Conservation (phyloP, 768 basidiomycete genomes). For the Serpula lacrymans region DNA sequence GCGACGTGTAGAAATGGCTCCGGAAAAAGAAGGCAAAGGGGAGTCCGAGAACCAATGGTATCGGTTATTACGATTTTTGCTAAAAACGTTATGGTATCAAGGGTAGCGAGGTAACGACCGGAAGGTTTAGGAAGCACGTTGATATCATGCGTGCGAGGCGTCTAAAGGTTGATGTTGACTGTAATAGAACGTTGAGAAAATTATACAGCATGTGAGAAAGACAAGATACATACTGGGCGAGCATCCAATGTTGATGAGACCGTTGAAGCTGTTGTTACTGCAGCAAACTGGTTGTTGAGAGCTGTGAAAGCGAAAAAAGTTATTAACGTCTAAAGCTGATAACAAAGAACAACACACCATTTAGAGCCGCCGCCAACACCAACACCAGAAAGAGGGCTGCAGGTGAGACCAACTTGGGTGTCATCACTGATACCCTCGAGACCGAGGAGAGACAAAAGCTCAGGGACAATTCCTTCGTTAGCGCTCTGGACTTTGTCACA, state of each 20-base stretch:
- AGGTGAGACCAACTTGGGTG: conserved; percentile 24
- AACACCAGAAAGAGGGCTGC: conserved; percentile 27
- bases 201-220: not conserved
- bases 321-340: not conserved
- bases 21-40: not conserved
- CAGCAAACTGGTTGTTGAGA: conserved; percentile 38
- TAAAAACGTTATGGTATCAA: not conserved
- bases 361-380: conserved; percentile 12
- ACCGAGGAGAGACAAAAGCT: conserved; percentile 2
- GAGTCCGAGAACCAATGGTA: too few relatives aligned
- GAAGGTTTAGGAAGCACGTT: conserved; percentile 1
- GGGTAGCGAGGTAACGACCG: conserved; percentile 16
- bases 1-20: too few relatives aligned
- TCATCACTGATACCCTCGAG: not conserved
- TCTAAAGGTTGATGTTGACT: conserved; percentile 20
- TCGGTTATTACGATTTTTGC: too few relatives aligned
- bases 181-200: not conserved
- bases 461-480: fast-evolving
- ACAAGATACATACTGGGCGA: conserved; percentile 26
- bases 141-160: not conserved
- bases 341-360: conserved; percentile 14
- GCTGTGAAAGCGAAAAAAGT: conserved; percentile 20
- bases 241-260: conserved; percentile 39
- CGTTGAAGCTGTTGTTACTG: conserved; percentile 26
- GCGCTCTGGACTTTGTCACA: conserved; percentile 7